Evolutionary conservation across 75 land plant genomes (phyloP).

Genomic region (Ceratopteris richardii): DNA sequence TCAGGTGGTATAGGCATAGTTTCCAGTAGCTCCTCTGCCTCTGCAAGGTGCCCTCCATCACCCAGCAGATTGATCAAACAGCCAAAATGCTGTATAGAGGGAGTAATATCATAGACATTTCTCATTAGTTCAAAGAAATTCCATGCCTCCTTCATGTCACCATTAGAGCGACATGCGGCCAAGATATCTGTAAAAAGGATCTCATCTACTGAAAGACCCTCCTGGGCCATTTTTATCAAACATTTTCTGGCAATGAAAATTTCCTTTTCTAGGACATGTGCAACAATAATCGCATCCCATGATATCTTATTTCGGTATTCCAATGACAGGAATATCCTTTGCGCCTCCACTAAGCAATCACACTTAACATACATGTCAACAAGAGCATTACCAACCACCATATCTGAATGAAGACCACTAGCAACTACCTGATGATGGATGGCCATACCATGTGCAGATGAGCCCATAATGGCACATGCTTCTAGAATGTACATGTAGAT

Average conservation of each 20-base stretch:
- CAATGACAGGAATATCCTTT: constrained; percentile 4
- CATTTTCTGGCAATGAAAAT: constrained; percentile 26
- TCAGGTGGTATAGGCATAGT: constrained; percentile 41
- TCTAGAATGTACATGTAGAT: constrained; percentile 25
- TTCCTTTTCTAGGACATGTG: constrained; percentile 45
- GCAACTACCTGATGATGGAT: constrained; percentile 6
- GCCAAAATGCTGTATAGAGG: constrained; percentile 44
- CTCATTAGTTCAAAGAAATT: constrained; percentile 42
- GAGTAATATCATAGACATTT: constrained; percentile 26
- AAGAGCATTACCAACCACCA: constrained; percentile 9
- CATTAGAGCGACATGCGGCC: constrained; percentile 59
- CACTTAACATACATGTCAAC: constrained; percentile 18
- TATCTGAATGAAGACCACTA: constrained; percentile 4
- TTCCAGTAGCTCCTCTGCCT: constrained; percentile 36
- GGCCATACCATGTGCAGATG: constrained; percentile 11
- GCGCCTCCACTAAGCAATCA: constrained; percentile 3
- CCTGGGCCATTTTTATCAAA: constrained; percentile 33
- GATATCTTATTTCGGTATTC: not conserved
- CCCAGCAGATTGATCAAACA: constrained; percentile 69
- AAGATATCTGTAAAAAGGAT: constrained; percentile 50
- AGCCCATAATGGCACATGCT: constrained; percentile 36
- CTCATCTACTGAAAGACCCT: constrained; percentile 30
- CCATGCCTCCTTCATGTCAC: constrained; percentile 45
- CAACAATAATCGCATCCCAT: constrained; percentile 38
- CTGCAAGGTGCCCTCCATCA: constrained; percentile 44